Conservation (phyloP, 2,329 filamentous ascomycete genomes). For the Endocalyx cinctus region DNA sequence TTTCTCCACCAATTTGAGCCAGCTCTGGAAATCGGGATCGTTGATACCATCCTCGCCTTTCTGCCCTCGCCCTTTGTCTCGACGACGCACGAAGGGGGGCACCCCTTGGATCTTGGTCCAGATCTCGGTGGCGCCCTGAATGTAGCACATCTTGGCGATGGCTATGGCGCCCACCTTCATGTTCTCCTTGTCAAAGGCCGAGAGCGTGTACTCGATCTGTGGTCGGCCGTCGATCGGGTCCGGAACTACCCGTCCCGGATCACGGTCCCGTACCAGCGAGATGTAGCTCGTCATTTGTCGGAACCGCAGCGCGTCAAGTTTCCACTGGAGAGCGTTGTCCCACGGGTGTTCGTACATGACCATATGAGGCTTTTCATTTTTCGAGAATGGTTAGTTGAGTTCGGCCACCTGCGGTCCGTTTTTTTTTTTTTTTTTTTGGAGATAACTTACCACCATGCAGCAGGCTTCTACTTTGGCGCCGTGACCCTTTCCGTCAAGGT, state of each 20-base stretch:
- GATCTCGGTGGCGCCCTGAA: constrained; percentile 77
- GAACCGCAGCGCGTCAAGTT: constrained; percentile 64
- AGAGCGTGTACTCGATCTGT: constrained; percentile 66
- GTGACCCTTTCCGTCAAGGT: constrained; percentile 75
- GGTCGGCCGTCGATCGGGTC: constrained; percentile 64
- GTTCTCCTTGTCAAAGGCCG: constrained; percentile 66
- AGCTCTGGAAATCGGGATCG: constrained; percentile 56
- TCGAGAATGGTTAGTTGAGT: constrained; percentile 5
- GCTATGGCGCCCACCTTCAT: constrained; percentile 68
- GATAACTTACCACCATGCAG: constrained; percentile 60
- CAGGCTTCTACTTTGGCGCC: constrained; percentile 77
- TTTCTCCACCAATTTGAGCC: constrained; percentile 48
- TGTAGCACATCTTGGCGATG: constrained; percentile 70
- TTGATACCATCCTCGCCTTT: constrained; percentile 41
- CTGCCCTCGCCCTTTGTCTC: constrained; percentile 11
- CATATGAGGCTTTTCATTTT: constrained; percentile 56
- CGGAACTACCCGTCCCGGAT: constrained; percentile 68
- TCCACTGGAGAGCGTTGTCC: constrained; percentile 64
- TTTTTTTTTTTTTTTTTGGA: too few relatives aligned
- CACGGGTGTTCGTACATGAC: constrained; percentile 62
- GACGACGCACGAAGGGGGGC: constrained; percentile 51
- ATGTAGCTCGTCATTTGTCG: constrained; percentile 70
- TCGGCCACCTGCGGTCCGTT: too few relatives aligned
- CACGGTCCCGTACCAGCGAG: constrained; percentile 68
- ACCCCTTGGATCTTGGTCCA: constrained; percentile 59